A percentile compares a stretch with the other conserved stretches of the same genome.
These are phyloP conservation scores for Beauveria scarabaeidicola DNA, from an alignment of 2,329 filamentous ascomycete genomes.

Conservation along the genomic window DNA sequence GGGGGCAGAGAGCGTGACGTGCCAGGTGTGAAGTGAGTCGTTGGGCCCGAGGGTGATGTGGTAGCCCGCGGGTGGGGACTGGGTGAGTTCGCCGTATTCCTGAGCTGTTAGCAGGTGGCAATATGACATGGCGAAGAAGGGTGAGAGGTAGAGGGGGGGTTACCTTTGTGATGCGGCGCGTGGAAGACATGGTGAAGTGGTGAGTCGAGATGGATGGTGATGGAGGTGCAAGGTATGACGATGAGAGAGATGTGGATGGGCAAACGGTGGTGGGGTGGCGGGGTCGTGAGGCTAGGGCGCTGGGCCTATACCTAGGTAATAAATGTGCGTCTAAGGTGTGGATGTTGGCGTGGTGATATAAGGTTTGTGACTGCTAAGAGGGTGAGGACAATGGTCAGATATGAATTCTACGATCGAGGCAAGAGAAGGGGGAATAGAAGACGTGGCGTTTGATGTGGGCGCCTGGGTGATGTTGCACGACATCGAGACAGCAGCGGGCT, in stretches of 20 bases:
- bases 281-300: slow-evolving; percentile 7
- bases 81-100: slow-evolving; percentile 46
- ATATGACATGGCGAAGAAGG: neutral
- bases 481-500: too few species aligned
- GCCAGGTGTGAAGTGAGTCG: slow-evolving; percentile 44
- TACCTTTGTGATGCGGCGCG: slow-evolving; percentile 39
- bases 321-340: neutral
- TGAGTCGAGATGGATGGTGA: neutral
- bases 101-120: slow-evolving; percentile 20
- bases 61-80: slow-evolving; percentile 39
- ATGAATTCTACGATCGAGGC: too few species aligned
- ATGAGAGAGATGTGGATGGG: neutral
- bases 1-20: slow-evolving; percentile 39
- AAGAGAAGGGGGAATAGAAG: too few species aligned
- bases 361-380: too few species aligned
- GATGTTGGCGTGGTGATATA: too few species aligned
- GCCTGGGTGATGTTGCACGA: too few species aligned
- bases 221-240: neutral
- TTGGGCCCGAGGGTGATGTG: slow-evolving; percentile 37
- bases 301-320: too few species aligned
- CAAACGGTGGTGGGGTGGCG: neutral
- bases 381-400: too few species aligned
- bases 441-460: too few species aligned
- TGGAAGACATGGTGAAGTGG: slow-evolving; percentile 26
- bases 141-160: neutral